Evolutionary conservation across 768 basidiomycete species (phyloP).

Genomic region (Leucosporidium yakuticum): DNA sequence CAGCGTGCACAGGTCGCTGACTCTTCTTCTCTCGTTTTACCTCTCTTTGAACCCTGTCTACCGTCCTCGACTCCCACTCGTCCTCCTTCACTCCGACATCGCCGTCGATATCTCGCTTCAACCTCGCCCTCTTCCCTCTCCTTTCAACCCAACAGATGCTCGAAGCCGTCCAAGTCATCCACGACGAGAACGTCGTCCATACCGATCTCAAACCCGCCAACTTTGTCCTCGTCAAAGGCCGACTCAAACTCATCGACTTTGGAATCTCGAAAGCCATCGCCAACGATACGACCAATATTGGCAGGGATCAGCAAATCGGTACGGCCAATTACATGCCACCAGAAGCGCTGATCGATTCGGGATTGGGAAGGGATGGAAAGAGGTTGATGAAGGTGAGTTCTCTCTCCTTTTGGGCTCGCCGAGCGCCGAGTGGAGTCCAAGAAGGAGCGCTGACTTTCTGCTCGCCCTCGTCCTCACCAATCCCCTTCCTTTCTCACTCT

Average conservation of each 20-base stretch:
- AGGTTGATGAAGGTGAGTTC: conserved; percentile 67
- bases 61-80: neutral
- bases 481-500: neutral
- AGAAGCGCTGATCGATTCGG: conserved; percentile 71
- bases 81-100: too few relatives aligned
- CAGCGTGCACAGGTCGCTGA: too few relatives aligned
- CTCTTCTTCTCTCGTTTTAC: neutral
- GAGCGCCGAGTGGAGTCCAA: neutral
- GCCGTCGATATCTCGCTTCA: conserved; percentile 1
- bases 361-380: conserved; percentile 61
- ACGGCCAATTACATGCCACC: conserved; percentile 99
- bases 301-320: conserved; percentile 89
- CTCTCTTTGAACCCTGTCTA: neutral
- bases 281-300: conserved; percentile 97
- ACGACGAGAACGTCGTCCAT: conserved; percentile 97
- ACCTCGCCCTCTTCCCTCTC: too few relatives aligned
- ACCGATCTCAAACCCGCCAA: conserved; percentile 98
- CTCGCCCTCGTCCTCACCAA: neutral
- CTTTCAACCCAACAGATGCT: conserved; percentile 64
- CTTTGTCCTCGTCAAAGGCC: conserved; percentile 90
- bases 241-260: conserved; percentile 95
- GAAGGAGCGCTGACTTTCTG: neutral
- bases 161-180: conserved; percentile 95
- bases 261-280: conserved; percentile 99
- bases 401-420: neutral